A percentile compares a stretch with the other conserved stretches of the same genome.
phyloP scores from a whole-genome alignment of 805 yeast species.

The Pichia manshurica region DNA sequence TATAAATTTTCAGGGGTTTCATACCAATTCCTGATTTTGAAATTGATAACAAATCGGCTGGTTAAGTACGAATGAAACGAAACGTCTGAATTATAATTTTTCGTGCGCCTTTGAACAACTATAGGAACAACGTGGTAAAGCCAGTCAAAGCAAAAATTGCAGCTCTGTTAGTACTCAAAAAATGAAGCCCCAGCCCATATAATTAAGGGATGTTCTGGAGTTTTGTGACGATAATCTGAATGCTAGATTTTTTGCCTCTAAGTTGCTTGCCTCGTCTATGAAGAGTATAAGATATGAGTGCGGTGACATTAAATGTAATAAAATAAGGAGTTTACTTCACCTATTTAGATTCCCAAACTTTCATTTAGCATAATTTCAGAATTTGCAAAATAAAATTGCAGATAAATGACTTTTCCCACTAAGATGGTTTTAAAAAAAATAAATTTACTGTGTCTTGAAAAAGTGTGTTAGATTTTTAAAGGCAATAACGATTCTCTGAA shows the following conservation, averaged over 20 bases:
- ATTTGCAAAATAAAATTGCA: slow-evolving; percentile 75
- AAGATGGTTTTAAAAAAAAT: slow-evolving; percentile 58
- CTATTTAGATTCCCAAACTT: slow-evolving; percentile 30
- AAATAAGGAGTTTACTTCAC: slow-evolving; percentile 40
- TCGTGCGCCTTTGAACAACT: slow-evolving; percentile 54
- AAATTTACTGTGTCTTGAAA: slow-evolving; percentile 43
- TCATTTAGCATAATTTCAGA: slow-evolving; percentile 36
- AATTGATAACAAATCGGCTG: slow-evolving; percentile 71
- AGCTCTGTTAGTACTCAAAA: slow-evolving; percentile 48
- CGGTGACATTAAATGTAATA: slow-evolving; percentile 47
- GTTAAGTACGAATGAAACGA: slow-evolving; percentile 41
- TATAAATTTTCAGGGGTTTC: slow-evolving; percentile 81
- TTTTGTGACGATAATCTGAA: slow-evolving; percentile 3
- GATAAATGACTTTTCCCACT: slow-evolving; percentile 69
- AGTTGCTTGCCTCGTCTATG: slow-evolving; percentile 15
- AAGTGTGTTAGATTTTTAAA: slow-evolving; percentile 30
- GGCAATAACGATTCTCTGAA: slow-evolving; percentile 33
- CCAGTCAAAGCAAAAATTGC: slow-evolving; percentile 58
- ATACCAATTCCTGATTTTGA: slow-evolving; percentile 79
- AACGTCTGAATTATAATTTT: slow-evolving; percentile 38
- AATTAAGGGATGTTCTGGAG: slow-evolving; percentile 22
- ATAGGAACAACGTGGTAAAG: slow-evolving; percentile 52
- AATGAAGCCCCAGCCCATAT: slow-evolving; percentile 33
- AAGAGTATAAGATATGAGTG: slow-evolving; percentile 51
- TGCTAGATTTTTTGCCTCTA: not conserved